These are phyloP conservation scores for Fusarium oligoseptatum DNA, from an alignment of 2,329 filamentous ascomycete species.

Conservation along the genomic window DNA sequence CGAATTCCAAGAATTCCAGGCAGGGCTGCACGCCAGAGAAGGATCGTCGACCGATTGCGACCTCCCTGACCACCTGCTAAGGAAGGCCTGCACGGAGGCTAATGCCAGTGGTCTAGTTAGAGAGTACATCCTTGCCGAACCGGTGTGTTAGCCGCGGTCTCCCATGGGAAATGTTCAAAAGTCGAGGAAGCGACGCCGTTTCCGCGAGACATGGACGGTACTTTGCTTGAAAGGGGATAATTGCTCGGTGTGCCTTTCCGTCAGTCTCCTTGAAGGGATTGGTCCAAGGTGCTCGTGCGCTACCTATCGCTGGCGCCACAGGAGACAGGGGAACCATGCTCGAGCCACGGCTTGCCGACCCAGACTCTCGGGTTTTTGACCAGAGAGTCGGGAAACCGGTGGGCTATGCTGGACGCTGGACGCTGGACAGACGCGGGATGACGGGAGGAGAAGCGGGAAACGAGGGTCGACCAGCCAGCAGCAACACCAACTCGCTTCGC, in stretches of 20 bases:
- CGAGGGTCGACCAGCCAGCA: not conserved
- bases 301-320: slow-evolving; percentile 30
- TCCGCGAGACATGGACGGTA: slow-evolving; percentile 4
- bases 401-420: slow-evolving; percentile 34
- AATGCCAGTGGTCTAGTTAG: slow-evolving; percentile 13
- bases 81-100: slow-evolving; percentile 11
- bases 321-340: slow-evolving; percentile 49
- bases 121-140: slow-evolving; percentile 17
- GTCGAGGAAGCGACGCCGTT: not conserved
- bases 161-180: slow-evolving; percentile 9
- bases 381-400: slow-evolving; percentile 49
- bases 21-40: slow-evolving; percentile 31
- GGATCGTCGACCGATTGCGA: slow-evolving; percentile 29
- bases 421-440: not conserved
- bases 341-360: slow-evolving; percentile 52
- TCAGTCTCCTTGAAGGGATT: slow-evolving; percentile 1
- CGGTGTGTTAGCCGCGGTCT: slow-evolving; percentile 28
- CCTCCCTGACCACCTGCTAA: slow-evolving; percentile 24
- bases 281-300: slow-evolving; percentile 13
- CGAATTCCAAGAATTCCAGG: slow-evolving; percentile 33
- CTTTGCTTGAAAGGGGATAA: slow-evolving; percentile 1
- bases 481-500: slow-evolving; percentile 2
- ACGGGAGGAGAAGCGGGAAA: slow-evolving; percentile 5
- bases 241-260: not conserved
- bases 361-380: slow-evolving; percentile 52